Percentiles rank a stretch among this genome's conserved stretches.
Evolutionary conservation across 1,284 basidiomycete genomes (phyloP).

Genomic region (Ustanciosporium gigantosporum): DNA sequence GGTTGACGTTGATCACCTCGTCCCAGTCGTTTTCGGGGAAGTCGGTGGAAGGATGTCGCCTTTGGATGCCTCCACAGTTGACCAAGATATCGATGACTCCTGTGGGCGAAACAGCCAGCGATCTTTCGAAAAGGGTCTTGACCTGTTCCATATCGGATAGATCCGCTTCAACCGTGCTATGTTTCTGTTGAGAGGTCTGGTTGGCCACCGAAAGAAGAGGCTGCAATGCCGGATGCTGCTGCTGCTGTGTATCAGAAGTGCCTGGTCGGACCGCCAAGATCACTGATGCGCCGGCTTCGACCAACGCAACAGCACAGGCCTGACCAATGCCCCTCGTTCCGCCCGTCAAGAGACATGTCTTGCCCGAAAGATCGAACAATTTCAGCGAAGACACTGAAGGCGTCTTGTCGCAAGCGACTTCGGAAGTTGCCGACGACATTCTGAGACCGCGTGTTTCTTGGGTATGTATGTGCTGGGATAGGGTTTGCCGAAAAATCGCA

Average conservation of each 20-base stretch:
- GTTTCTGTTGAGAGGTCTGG: slow-evolving; percentile 64
- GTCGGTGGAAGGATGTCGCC: slow-evolving; percentile 64
- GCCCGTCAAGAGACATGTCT: slow-evolving; percentile 44
- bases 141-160: slow-evolving; percentile 73
- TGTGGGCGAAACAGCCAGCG: slow-evolving; percentile 68
- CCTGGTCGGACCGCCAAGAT: slow-evolving; percentile 67
- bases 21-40: slow-evolving; percentile 88
- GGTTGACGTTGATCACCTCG: slow-evolving; percentile 64
- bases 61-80: slow-evolving; percentile 92
- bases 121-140: slow-evolving; percentile 68
- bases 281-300: slow-evolving; percentile 73
- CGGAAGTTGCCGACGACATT: slow-evolving; percentile 17
- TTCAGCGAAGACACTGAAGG: slow-evolving; percentile 14
- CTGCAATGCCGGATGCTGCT: slow-evolving; percentile 11
- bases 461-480: too few species aligned
- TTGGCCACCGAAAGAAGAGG: slow-evolving; percentile 11
- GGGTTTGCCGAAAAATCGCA: too few species aligned
- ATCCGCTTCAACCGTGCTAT: slow-evolving; percentile 73
- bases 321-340: slow-evolving; percentile 53
- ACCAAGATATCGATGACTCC: slow-evolving; percentile 78
- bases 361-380: slow-evolving; percentile 43
- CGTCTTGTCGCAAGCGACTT: slow-evolving; percentile 30
- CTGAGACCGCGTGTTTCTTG: too few species aligned
- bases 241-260: slow-evolving; percentile 1
- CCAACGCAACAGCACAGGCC: slow-evolving; percentile 64